Conservation (phyloP, 306 rosid species). For the Abrus pulchellus region DNA sequence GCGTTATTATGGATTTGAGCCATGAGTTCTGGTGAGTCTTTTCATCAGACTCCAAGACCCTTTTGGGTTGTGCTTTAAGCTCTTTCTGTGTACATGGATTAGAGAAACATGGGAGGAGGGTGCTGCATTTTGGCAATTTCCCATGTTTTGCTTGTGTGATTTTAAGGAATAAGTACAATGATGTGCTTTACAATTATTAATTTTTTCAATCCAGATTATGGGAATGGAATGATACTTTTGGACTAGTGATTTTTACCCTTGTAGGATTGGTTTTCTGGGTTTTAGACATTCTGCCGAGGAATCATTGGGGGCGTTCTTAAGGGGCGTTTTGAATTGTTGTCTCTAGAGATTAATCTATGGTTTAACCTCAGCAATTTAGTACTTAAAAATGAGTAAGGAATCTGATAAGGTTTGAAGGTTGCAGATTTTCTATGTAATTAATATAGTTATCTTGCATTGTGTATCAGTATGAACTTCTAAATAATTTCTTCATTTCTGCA, state of each 20-base stretch:
- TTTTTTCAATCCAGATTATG: constrained; percentile 15
- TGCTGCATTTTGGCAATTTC: constrained; percentile 18
- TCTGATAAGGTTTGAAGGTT: constrained; percentile 31
- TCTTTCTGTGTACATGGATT: constrained; percentile 26
- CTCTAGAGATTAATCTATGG: constrained; percentile 23
- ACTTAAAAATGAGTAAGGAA: constrained; percentile 2
- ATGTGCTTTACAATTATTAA: neutral
- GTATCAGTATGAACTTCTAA: constrained; percentile 37
- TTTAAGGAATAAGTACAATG: constrained; percentile 17
- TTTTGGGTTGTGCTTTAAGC: constrained; percentile 30
- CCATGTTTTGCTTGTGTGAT: constrained; percentile 7
- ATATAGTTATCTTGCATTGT: constrained; percentile 4
- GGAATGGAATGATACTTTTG: constrained; percentile 17
- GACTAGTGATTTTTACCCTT: constrained; percentile 23
- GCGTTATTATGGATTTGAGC: neutral
- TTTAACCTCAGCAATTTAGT: constrained; percentile 32
- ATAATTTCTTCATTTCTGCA: constrained; percentile 44
- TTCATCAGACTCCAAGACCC: constrained; percentile 26
- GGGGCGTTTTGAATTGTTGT: constrained; percentile 22
- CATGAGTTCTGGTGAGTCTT: constrained; percentile 40
- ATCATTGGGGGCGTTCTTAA: neutral
- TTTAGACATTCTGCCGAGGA: constrained; percentile 15
- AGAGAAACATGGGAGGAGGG: constrained; percentile 15
- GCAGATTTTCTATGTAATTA: constrained; percentile 6
- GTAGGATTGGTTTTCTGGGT: constrained; percentile 37